Base-by-base conservation (phyloP, 345 rosid genomes). In the Clausena lansium region DNA sequence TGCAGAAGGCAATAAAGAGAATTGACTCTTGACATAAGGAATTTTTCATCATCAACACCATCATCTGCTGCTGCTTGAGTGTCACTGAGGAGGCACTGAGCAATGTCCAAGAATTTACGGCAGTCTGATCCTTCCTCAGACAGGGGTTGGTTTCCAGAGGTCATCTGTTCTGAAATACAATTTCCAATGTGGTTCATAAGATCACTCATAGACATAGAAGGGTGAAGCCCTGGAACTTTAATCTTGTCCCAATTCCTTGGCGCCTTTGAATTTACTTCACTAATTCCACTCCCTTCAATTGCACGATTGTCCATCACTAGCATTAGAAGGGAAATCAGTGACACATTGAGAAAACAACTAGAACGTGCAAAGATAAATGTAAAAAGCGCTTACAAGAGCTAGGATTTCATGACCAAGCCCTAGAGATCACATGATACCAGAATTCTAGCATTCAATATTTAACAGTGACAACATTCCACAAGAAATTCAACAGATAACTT, bases 11-110 rank as follows among this genome's bases (percentile, higher is more conserved):
- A 94, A 79, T 88, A 94, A 28, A 97, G 91, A 76, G 99, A 97
- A 82, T 97, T 91, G 80, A 97, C 99, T 85, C 99, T 89, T 58
- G 99, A 89, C 97, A 97, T 97, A 47, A 97, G 95, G 81, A 87
- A 89, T 80, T 93, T 92, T 87, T 97, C 99, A 76, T 97, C 98
- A 59, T 97, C 90, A 13, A 94, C 99, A 75, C 94, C 98, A 54
- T 97, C 90, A 13, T 91, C 76, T 64, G 94, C 59, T 64, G 91
- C 82, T 30, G 84, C 80, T 73, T 94, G 98, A 76, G 87, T 86
- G 77, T 97, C 98, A 71, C 91, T 91, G 27, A 97, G 91, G 69
- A 97, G 89, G 78, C 89, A 94, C 80, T 91, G 96, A n/a, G 94
- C 92, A 76, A 97, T 84, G 83, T 83, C 94, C 71, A 97, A 82